Evolutionary conservation across 2,329 filamentous ascomycete species (phyloP).

Genomic region (Teratosphaeria nubilosa): DNA sequence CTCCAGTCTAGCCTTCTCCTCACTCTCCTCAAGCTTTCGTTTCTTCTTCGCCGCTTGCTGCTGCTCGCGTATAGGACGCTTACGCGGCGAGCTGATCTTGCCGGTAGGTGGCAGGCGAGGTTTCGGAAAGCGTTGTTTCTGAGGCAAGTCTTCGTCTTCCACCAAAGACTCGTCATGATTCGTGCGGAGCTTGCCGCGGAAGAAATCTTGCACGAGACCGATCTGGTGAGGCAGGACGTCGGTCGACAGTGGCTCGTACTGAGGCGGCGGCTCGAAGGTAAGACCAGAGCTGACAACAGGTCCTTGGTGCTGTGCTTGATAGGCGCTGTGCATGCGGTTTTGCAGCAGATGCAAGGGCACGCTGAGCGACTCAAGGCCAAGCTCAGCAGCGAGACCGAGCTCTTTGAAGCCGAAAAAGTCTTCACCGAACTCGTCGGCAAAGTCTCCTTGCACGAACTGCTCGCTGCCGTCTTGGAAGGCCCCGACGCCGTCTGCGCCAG

Average conservation of each 20-base stretch:
- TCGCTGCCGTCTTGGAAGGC: conserved; percentile 96
- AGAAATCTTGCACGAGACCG: conserved; percentile 82
- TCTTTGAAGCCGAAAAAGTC: conserved; percentile 99
- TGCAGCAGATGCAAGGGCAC: conserved; percentile 92
- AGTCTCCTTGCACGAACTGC: conserved; percentile 92
- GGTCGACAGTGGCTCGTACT: conserved; percentile 66
- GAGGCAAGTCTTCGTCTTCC: conserved; percentile 89
- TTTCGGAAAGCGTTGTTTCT: conserved; percentile 69
- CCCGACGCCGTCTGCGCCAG: conserved; percentile 70
- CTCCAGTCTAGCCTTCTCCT: conserved; percentile 16
- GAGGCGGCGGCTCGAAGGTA: conserved; percentile 57
- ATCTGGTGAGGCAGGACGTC: conserved; percentile 73
- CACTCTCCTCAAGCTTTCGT: conserved; percentile 52
- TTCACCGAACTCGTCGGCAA: conserved; percentile 93
- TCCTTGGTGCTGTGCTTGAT: conserved; percentile 61
- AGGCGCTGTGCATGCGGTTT: conserved; percentile 75
- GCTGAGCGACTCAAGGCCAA: conserved; percentile 76
- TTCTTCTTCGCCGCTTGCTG: conserved; percentile 79
- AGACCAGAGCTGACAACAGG: conserved; percentile 49
- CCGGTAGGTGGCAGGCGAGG: conserved; percentile 59
- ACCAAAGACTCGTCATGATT: conserved; percentile 73
- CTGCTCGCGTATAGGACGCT: conserved; percentile 71
- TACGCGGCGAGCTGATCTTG: conserved; percentile 78
- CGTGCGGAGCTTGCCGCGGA: conserved; percentile 76
- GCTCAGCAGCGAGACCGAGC: conserved; percentile 81